Base-by-base conservation (phyloP, 73 alveolate species). In the Paramecium tetraurelia region DNA sequence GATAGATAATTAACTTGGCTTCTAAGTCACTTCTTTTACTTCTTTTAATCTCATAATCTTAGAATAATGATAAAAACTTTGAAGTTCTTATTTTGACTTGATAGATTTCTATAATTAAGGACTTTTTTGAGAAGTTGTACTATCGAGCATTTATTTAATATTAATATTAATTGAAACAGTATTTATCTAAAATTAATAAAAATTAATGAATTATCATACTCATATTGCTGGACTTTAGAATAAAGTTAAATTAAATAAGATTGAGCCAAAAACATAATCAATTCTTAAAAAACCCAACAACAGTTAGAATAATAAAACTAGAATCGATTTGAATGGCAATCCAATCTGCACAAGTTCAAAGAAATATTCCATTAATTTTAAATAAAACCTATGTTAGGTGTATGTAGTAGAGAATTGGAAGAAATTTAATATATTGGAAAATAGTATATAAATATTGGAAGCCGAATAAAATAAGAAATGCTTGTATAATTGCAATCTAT, bases 41-140 rank as follows among this genome's bases (percentile, higher is more conserved):
- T 63, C 84, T 63, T 63, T 63, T 31, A 63, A 33, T 63, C 31
- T 63, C 84, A 63, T n/a, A 33, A 63, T 63, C 27, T 63, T 63
- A 1, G 84, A 63, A 33, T 63, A 63, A 63, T 63, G 84, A 63
- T 63, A 63, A 24, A 63, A 63, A n/a, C 84, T 63, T 63, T 63
- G 12, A 22, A 63, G 84, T 63, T 63, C 84, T 33, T 63, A 31
- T 33, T 63, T 63, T 12, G 84, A 31, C 3, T 63, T 63, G 31
- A 63, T 63, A 11, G 84, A 63, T 27, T 33, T 63, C 21, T 12
- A 31, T 22, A 63, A 27, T 33, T 63, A 12, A 63, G 84, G 84
- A 24, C 84, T 63, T 33, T 63, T 63, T 5, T 22, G 50, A 27
- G 21, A 22, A 31, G 84, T 31, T 63, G 84, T 63, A 63, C 84